Evolutionary conservation across 441 rosid genomes (phyloP).

Genomic region (Populus tomentosa): DNA sequence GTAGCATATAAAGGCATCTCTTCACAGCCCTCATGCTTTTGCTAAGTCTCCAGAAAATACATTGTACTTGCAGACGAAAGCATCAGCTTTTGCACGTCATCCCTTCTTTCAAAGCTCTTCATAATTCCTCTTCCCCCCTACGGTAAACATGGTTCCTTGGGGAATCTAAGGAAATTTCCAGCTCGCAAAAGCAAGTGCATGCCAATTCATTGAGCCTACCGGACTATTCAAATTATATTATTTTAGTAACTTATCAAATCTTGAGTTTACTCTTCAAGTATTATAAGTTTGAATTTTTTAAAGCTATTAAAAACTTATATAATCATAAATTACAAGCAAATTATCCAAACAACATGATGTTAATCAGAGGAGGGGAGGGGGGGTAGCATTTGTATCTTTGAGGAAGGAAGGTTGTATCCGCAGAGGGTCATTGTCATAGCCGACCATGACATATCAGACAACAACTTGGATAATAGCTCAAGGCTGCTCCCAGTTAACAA

Average conservation of each 20-base stretch:
- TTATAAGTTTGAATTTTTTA: too few relatives aligned
- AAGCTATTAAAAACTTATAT: too few relatives aligned
- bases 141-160: not conserved
- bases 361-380: too few relatives aligned
- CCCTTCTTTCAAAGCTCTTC: not conserved
- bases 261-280: too few relatives aligned
- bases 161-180: conserved; percentile 10
- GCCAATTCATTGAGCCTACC: not conserved
- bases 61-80: not conserved
- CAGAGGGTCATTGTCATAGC: not conserved
- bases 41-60: not conserved
- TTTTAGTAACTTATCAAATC: too few relatives aligned
- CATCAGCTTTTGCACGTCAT: not conserved
- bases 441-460: too few relatives aligned
- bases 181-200: conserved; percentile 10
- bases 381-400: not conserved
- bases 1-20: not conserved
- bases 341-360: too few relatives aligned
- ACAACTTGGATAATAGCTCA: too few relatives aligned
- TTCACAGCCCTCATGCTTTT: not conserved
- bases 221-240: too few relatives aligned
- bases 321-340: too few relatives aligned
- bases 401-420: not conserved
- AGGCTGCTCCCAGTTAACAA: too few relatives aligned
- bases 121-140: not conserved